A percentile compares a stretch with the other conserved stretches of the same genome.
Conservation (phyloP, 192 early-diverging fungal species). For the Backusella australiensis region DNA sequence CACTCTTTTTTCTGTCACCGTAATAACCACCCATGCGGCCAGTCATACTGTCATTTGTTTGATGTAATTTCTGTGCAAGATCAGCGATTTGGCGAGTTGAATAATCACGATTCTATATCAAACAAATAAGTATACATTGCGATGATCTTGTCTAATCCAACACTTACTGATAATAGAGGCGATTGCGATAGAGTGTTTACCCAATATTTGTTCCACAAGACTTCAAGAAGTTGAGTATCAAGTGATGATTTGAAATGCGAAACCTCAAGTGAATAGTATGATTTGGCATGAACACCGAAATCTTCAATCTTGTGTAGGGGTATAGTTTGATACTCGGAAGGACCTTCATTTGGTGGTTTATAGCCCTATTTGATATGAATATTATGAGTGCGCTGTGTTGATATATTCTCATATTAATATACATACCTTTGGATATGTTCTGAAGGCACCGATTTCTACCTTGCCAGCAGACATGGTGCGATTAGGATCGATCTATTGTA, state of each 20-base stretch:
- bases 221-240: constrained; percentile 83
- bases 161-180: constrained; percentile 75
- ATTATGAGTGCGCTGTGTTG: neutral
- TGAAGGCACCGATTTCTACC: constrained; percentile 97
- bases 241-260: constrained; percentile 91
- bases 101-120: constrained; percentile 76
- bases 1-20: constrained; percentile 50
- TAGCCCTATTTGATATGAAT: constrained; percentile 52
- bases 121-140: neutral
- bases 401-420: neutral
- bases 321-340: constrained; percentile 87
- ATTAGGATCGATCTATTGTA: constrained; percentile 87
- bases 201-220: constrained; percentile 99
- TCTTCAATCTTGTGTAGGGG: constrained; percentile 96
- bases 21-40: constrained; percentile 44
- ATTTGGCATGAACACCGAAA: constrained; percentile 92
- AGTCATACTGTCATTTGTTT: constrained; percentile 59
- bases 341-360: constrained; percentile 71
- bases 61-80: constrained; percentile 80
- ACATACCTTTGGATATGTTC: constrained; percentile 86
- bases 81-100: constrained; percentile 75
- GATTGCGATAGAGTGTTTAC: constrained; percentile 93
- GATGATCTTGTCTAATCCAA: too few species aligned
- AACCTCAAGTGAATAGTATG: constrained; percentile 89
- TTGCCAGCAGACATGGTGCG: constrained; percentile 95